Evolutionary conservation across 2,329 filamentous ascomycete species (phyloP).

Genomic region (Trichoderma koningiopsis): DNA sequence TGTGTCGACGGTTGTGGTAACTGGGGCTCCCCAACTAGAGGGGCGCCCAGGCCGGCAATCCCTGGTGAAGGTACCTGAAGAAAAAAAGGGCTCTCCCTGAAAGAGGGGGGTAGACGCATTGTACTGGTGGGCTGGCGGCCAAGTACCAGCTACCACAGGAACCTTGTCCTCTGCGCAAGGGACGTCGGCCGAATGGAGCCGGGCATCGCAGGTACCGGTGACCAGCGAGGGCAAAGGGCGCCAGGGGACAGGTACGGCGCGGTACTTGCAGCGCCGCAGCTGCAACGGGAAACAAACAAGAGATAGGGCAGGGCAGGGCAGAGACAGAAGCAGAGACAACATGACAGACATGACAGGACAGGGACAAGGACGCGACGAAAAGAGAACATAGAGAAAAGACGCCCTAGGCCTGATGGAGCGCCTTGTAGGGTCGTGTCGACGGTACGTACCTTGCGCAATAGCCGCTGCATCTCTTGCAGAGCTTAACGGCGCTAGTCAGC

Average conservation of each 20-base stretch:
- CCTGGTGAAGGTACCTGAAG: conserved; percentile 9
- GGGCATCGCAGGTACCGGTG: background rate
- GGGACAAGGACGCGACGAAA: conserved; percentile 19
- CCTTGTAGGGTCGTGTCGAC: conserved; percentile 22
- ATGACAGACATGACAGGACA: conserved; percentile 14
- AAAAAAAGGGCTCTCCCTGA: conserved; percentile 32
- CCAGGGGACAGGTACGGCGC: background rate
- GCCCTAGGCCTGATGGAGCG: conserved; percentile 20
- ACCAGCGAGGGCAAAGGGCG: background rate
- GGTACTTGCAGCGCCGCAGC: conserved; percentile 10
- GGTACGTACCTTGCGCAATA: conserved; percentile 83
- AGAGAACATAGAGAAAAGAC: background rate
- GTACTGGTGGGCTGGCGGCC: conserved; percentile 3
- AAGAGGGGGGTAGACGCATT: conserved; percentile 19
- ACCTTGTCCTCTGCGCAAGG: background rate
- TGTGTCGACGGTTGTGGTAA: conserved; percentile 16
- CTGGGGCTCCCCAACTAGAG: background rate
- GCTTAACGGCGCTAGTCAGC: conserved; percentile 91
- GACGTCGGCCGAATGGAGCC: conserved; percentile 9
- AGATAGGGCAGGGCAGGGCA: background rate
- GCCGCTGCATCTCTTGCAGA: conserved; percentile 86
- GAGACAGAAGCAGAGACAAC: conserved; percentile 10
- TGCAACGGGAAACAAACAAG: conserved; percentile 7
- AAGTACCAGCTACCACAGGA: background rate
- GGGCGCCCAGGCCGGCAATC: background rate